Evolutionary conservation across 2,329 filamentous ascomycete genomes (phyloP).

Genomic region (Fusarium tjaetaba): DNA sequence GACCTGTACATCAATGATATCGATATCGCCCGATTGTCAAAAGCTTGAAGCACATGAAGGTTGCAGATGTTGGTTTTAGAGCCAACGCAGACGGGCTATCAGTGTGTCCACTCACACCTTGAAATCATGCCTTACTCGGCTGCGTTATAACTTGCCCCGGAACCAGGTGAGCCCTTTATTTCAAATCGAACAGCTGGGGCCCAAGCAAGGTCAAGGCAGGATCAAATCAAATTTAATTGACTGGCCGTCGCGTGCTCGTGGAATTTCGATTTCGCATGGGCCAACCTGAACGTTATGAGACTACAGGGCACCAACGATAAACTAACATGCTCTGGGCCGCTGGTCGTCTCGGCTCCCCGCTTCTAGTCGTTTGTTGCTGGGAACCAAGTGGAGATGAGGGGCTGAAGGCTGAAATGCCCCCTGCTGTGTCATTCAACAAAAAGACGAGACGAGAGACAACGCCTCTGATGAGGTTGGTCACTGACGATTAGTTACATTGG

Average conservation of each 20-base stretch:
- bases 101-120: constrained; percentile 33
- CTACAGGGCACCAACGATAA: constrained; percentile 34
- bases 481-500: constrained; percentile 6
- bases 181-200: neutral
- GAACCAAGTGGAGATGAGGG: constrained; percentile 25
- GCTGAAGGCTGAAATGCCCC: constrained; percentile 21
- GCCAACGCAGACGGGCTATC: constrained; percentile 10
- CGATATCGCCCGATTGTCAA: constrained; percentile 22
- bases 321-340: constrained; percentile 33
- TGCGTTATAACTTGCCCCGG: constrained; percentile 23
- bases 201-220: neutral
- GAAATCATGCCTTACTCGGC: constrained; percentile 18
- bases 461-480: constrained; percentile 20
- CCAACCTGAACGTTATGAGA: constrained; percentile 27
- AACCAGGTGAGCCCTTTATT: constrained; percentile 22
- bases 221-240: constrained; percentile 20
- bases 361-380: constrained; percentile 30
- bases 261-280: constrained; percentile 25
- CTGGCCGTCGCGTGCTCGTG: constrained; percentile 23
- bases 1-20: constrained; percentile 8
- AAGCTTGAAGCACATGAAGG: constrained; percentile 24
- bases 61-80: constrained; percentile 23
- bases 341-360: constrained; percentile 36
- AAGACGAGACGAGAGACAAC: constrained; percentile 9
- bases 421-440: constrained; percentile 30